A percentile compares a stretch with the other conserved stretches of the same genome.
These are phyloP conservation scores for Claviceps spartinae DNA, from an alignment of 2,329 filamentous ascomycete genomes.

Conservation along the genomic window DNA sequence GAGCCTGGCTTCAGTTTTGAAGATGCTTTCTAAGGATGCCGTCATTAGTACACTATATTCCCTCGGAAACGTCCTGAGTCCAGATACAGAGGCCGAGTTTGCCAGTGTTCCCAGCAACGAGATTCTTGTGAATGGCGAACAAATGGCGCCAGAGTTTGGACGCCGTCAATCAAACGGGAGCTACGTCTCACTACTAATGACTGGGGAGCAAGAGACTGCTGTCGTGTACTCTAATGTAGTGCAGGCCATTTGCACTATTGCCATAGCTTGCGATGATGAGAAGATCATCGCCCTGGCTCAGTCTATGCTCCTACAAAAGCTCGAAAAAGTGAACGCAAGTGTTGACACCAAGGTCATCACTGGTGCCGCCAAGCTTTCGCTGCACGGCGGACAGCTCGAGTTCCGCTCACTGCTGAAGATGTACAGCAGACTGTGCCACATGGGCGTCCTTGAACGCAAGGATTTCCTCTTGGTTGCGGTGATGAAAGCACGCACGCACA, in stretches of 20 bases:
- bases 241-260: conserved; percentile 88
- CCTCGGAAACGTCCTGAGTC: conserved; percentile 86
- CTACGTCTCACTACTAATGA: conserved; percentile 62
- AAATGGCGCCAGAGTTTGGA: conserved; percentile 32
- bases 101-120: conserved; percentile 38
- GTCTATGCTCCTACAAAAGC: conserved; percentile 92
- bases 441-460: conserved; percentile 58
- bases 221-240: conserved; percentile 77
- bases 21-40: conserved; percentile 76
- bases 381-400: conserved; percentile 66
- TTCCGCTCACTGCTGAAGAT: conserved; percentile 78
- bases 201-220: conserved; percentile 65
- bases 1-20: conserved; percentile 69
- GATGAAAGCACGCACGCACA: conserved; percentile 62
- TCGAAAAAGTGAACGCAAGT: conserved; percentile 65
- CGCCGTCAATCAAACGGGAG: conserved; percentile 53
- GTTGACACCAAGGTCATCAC: conserved; percentile 79
- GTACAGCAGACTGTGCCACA: conserved; percentile 60
- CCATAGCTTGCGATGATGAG: conserved; percentile 65
- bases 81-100: conserved; percentile 42
- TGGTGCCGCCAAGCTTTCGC: conserved; percentile 64
- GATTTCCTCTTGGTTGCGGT: conserved; percentile 56
- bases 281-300: conserved; percentile 90
- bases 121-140: conserved; percentile 25
- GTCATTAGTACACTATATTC: conserved; percentile 93